These are phyloP conservation scores for Rhizopogon rudus DNA, from an alignment of 768 basidiomycete genomes.

Conservation along the genomic window DNA sequence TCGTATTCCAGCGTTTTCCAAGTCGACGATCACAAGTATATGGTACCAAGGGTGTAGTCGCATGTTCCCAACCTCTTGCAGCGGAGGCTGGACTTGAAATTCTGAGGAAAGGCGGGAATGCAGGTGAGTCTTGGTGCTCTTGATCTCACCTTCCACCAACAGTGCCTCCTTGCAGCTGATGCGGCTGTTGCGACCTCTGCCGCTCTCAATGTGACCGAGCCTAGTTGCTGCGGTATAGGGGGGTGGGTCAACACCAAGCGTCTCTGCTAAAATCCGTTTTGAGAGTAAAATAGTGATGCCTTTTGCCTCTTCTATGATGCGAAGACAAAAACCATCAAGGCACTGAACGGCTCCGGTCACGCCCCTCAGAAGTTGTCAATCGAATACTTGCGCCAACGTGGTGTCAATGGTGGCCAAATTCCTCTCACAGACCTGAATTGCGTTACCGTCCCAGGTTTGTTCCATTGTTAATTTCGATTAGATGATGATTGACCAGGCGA, in stretches of 20 bases:
- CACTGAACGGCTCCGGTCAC: constrained; percentile 88
- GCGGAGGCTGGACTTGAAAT: constrained; percentile 91
- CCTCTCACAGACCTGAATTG: constrained; percentile 80
- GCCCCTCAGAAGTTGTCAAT: constrained; percentile 78
- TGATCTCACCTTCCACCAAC: neutral
- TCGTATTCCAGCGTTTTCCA: constrained; percentile 63
- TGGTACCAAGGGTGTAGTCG: constrained; percentile 82
- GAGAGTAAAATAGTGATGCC: constrained; percentile 53
- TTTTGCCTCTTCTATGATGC: constrained; percentile 94
- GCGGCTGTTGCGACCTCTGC: constrained; percentile 93
- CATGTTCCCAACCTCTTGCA: constrained; percentile 88
- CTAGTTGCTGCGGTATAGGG: constrained; percentile 87
- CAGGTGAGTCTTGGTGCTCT: constrained; percentile 48
- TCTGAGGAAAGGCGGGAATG: constrained; percentile 90
- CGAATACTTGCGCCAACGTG: constrained; percentile 64
- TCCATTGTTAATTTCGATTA: neutral
- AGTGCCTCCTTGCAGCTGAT: constrained; percentile 52
- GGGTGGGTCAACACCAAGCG: constrained; percentile 44
- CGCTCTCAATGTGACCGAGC: constrained; percentile 90
- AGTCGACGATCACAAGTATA: constrained; percentile 86
- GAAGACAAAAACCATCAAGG: constrained; percentile 74
- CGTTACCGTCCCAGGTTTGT: constrained; percentile 79
- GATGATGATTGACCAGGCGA: constrained; percentile 9
- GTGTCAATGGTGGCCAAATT: constrained; percentile 63
- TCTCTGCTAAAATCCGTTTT: constrained; percentile 8